Conservation (phyloP, 2,329 filamentous ascomycete species). For the Westerdykella ornata region DNA sequence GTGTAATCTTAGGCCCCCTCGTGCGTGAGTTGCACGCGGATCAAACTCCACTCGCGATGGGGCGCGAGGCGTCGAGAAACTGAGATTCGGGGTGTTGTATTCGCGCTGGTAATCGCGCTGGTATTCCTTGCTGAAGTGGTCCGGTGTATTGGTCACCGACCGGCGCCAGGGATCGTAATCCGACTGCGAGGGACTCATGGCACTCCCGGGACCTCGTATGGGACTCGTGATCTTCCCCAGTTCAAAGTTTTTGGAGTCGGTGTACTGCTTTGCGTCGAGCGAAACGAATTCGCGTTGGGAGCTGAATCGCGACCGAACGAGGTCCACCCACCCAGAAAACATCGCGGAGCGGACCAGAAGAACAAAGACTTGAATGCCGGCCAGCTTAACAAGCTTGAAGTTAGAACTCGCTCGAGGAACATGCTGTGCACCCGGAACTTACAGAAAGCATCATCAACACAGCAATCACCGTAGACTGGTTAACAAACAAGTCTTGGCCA, state of each 20-base stretch:
- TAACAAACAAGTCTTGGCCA: constrained; percentile 59
- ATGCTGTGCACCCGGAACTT: constrained; percentile 37
- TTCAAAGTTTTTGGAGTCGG: constrained; percentile 31
- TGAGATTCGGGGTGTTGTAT: constrained; percentile 29
- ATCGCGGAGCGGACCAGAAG: constrained; percentile 80
- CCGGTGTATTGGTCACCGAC: constrained; percentile 22
- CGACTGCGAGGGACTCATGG: constrained; percentile 19
- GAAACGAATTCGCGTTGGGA: constrained; percentile 78
- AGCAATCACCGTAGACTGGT: constrained; percentile 69
- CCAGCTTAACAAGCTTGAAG: constrained; percentile 45
- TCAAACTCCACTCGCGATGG: constrained; percentile 35
- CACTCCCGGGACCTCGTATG: constrained; percentile 22
- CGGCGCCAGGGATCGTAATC: constrained; percentile 20
- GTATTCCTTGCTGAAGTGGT: constrained; percentile 32
- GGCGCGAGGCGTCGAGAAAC: constrained; percentile 39
- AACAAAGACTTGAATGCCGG: constrained; percentile 77
- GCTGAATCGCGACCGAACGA: constrained; percentile 47
- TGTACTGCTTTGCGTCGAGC: constrained; percentile 58
- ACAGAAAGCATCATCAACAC: constrained; percentile 77
- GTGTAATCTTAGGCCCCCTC: constrained; percentile 37
- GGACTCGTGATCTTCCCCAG: constrained; percentile 25
- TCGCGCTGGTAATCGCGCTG: constrained; percentile 34
- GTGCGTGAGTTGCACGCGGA: constrained; percentile 32
- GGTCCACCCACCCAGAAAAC: constrained; percentile 72
- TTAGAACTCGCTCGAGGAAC: background rate